phyloP scores from a whole-genome alignment of 2,329 filamentous ascomycete species.

The Sclerotinia borealis region DNA sequence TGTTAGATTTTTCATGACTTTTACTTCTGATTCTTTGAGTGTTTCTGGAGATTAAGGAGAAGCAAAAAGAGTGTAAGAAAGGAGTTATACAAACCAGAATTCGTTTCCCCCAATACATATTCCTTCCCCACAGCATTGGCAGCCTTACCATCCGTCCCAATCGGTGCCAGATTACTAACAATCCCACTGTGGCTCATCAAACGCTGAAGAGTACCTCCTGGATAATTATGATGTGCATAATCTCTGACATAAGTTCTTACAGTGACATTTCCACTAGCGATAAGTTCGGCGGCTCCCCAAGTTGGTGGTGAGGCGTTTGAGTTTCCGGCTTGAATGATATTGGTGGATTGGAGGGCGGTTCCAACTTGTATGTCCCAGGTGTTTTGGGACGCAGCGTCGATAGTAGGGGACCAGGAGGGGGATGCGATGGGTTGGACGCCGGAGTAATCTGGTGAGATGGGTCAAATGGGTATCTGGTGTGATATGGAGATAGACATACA shows the following conservation, averaged over 20 bases:
- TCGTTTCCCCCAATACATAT: constrained; percentile 30
- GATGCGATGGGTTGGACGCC: constrained; percentile 29
- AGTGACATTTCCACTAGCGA: constrained; percentile 22
- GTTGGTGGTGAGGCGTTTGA: constrained; percentile 26
- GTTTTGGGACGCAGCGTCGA: constrained; percentile 26
- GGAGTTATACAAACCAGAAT: constrained; percentile 36
- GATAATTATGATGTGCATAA: constrained; percentile 33
- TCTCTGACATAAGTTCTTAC: constrained; percentile 24
- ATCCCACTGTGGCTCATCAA: constrained; percentile 29
- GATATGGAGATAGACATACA: constrained; percentile 35
- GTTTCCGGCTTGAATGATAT: constrained; percentile 28
- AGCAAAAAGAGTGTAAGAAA: not conserved
- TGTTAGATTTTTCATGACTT: not conserved
- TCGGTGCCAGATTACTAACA: constrained; percentile 20
- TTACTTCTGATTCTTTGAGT: not conserved
- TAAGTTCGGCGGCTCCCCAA: constrained; percentile 28
- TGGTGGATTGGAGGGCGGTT: constrained; percentile 13
- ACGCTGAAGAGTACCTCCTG: constrained; percentile 34
- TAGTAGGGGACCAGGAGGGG: constrained; percentile 23
- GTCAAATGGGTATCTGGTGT: not conserved
- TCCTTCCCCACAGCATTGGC: constrained; percentile 22
- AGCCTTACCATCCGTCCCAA: constrained; percentile 24
- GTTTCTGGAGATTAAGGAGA: not conserved
- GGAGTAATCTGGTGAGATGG: constrained; percentile 29
- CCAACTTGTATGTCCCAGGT: constrained; percentile 26